Evolutionary conservation across 179 eudicot genomes (phyloP), one percentile per base, ranked within the genome.

Genomic region (Amaranthus tricolor): DNA sequence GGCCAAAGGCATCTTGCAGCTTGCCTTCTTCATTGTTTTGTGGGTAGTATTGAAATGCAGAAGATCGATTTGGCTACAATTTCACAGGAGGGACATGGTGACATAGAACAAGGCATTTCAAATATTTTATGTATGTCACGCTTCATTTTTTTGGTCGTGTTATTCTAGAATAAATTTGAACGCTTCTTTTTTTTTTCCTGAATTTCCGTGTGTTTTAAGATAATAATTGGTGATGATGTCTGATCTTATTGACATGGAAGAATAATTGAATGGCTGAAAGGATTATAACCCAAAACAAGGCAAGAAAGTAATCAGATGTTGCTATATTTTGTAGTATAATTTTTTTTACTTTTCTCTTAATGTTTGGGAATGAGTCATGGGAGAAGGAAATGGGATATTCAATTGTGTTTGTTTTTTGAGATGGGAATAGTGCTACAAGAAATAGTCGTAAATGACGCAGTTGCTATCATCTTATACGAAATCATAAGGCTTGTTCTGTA

Each of bases 1-100:
- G 98, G 97, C 43, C 98, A 94, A 84, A 87, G 82, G 83, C 92
- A 94, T 90, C 90, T 94, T 74, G 97, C 95, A 68, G 89, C 97
- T 57, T 92, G 96, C 82, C 85, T 94, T 84, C 93, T 94, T 66
- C 89, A 92, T 70, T 89, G 89, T 81, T 94, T 90, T 83, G 82
- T 85, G 76, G 99, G 99, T 20, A 89, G 83, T 76, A 73, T 83
- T 67, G 96, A 92, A 77, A 75, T 90, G 43, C 91, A 82, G 62
- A 95, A 90, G 85, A 75, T 95, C 78, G 97, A 95, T 89, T 81
- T 89, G 87, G 97, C 99, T 71, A 88, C 97, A 66, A 84, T 95
- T 78, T 87, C 96, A 55, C 96, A 89, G 79, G 96, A 89, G 81
- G 98, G 98, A 68, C 88, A 84, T 74, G 99, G 97, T 66, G 91